Evolutionary conservation across 495 filamentous ascomycete genomes (phyloP).

Genomic region (Clohesyomyces aquaticus): DNA sequence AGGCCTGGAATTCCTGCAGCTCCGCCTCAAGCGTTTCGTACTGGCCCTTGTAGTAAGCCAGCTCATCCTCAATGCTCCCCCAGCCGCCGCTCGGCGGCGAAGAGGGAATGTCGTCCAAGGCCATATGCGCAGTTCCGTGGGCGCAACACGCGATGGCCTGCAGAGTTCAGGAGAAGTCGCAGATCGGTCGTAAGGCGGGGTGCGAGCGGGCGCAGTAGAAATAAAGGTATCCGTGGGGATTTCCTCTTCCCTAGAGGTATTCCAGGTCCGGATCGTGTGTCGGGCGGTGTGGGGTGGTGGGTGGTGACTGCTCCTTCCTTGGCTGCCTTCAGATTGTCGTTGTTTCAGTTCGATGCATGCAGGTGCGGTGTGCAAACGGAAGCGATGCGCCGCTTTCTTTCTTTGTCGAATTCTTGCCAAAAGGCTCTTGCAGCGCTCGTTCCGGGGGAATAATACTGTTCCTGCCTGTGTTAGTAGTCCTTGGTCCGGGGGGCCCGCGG

Average conservation of each 20-base stretch:
- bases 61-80: slow-evolving; percentile 62
- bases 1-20: slow-evolving; percentile 90
- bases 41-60: slow-evolving; percentile 92
- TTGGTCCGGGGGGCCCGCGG: slow-evolving; percentile 20
- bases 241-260: too few relatives aligned
- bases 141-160: not conserved
- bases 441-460: slow-evolving; percentile 9
- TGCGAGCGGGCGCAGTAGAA: slow-evolving; percentile 7
- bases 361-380: not conserved
- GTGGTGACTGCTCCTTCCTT: not conserved
- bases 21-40: slow-evolving; percentile 92
- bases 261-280: slow-evolving; percentile 1
- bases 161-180: slow-evolving; percentile 20
- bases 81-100: slow-evolving; percentile 44
- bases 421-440: slow-evolving; percentile 11
- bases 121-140: slow-evolving; percentile 29
- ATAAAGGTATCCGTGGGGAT: too few relatives aligned
- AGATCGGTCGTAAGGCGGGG: slow-evolving; percentile 1
- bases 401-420: slow-evolving; percentile 16
- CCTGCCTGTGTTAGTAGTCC: slow-evolving; percentile 29
- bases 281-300: too few relatives aligned
- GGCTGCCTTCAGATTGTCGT: not conserved
- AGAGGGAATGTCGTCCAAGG: slow-evolving; percentile 35
- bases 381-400: slow-evolving; percentile 6
- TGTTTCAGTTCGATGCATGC: slow-evolving; percentile 11